Conservation (phyloP, 148 eudicot species). For the Heliosperma pusillum region DNA sequence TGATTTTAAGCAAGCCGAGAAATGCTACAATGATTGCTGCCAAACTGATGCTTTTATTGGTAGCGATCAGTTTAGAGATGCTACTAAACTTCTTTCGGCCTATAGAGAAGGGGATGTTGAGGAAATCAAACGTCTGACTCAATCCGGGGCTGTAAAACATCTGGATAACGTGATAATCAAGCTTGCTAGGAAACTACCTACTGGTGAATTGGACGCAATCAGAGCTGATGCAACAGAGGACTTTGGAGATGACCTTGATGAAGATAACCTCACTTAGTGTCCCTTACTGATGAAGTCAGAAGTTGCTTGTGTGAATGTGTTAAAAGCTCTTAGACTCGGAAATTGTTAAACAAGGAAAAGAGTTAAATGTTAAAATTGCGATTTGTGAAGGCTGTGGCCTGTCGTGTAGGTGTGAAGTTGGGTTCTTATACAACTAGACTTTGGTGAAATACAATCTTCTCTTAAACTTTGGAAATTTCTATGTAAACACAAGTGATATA, state of each 20-base stretch:
- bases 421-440: too few species aligned
- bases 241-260: conserved; percentile 58
- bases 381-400: background rate
- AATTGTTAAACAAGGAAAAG: too few species aligned
- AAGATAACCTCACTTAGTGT: conserved; percentile 66
- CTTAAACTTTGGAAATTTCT: background rate
- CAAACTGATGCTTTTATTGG: conserved; percentile 73
- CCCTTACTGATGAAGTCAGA: background rate
- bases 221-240: conserved; percentile 36
- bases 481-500: background rate
- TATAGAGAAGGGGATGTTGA: conserved; percentile 68
- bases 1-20: conserved; percentile 79
- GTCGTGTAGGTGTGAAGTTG: background rate
- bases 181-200: conserved; percentile 82
- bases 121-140: conserved; percentile 60
- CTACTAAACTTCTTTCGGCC: conserved; percentile 68
- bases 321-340: background rate
- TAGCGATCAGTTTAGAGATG: conserved; percentile 71
- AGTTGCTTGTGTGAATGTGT: background rate
- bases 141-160: conserved; percentile 56
- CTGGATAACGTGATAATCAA: conserved; percentile 70
- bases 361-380: background rate
- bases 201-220: conserved; percentile 53
- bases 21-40: conserved; percentile 80
- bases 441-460: too few species aligned